These are phyloP conservation scores for Musa troglodytarum DNA, from an alignment of 176 grass and related monocot genomes.

Conservation along the genomic window DNA sequence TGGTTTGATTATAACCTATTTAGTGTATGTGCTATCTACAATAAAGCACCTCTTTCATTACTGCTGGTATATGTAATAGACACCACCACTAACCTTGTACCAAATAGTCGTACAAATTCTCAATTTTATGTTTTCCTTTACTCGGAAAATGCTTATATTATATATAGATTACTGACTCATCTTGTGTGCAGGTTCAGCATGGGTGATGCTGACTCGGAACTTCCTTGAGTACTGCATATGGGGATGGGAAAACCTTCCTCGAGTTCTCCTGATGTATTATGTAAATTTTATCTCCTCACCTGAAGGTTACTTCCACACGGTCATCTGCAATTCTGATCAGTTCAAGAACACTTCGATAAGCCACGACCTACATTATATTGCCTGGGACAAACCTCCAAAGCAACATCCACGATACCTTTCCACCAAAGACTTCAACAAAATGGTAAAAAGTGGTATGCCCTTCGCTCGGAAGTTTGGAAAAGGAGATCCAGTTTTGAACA, in stretches of 20 bases:
- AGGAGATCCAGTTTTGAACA: conserved; percentile 69
- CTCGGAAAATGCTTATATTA: not conserved
- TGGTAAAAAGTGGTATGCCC: conserved; percentile 63
- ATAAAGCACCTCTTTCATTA: not conserved
- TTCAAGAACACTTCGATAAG: conserved; percentile 52
- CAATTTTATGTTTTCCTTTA: not conserved
- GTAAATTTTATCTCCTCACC: conserved; percentile 86
- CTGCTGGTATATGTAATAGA: not conserved
- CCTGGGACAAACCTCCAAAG: conserved; percentile 83
- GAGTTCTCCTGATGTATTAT: conserved; percentile 77
- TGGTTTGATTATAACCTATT: no score
- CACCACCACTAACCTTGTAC: not conserved
- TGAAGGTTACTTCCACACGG: conserved; percentile 91
- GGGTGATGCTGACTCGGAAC: conserved; percentile 69
- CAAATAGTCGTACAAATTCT: not conserved
- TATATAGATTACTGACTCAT: not conserved
- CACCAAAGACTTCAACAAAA: conserved; percentile 60
- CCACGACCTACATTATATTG: conserved; percentile 84
- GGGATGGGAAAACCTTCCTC: conserved; percentile 87
- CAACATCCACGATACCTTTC: conserved; percentile 70
- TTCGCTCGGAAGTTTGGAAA: conserved; percentile 87
- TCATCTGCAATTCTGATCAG: conserved; percentile 66
- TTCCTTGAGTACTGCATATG: conserved; percentile 86
- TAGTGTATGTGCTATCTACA: not conserved
- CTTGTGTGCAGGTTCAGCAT: conserved; percentile 60